These are phyloP conservation scores for Pleurotus eryngii DNA, from an alignment of 768 basidiomycete genomes.

Conservation along the genomic window DNA sequence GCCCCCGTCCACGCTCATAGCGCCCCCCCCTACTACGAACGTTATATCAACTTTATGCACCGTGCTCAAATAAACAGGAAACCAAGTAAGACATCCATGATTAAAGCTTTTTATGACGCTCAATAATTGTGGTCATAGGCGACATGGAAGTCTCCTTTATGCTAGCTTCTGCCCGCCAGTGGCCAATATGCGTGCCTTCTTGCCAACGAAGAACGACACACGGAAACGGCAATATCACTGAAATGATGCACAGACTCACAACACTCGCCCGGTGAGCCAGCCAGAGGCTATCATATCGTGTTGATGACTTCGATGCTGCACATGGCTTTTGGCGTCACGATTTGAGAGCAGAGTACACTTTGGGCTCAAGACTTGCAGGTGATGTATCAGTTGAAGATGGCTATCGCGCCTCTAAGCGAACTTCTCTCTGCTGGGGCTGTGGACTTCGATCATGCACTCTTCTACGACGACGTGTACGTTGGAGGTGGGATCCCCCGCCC, in stretches of 20 bases:
- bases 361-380: background rate
- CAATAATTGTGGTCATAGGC: constrained; percentile 4
- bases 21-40: constrained; percentile 25
- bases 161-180: constrained; percentile 1
- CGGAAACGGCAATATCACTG: background rate
- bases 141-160: constrained; percentile 17
- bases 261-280: constrained; percentile 12
- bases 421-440: background rate
- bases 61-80: constrained; percentile 12
- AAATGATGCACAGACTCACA: constrained; percentile 9
- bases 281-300: constrained; percentile 11
- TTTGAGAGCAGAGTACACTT: background rate
- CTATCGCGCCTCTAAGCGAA: background rate
- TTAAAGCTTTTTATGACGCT: background rate
- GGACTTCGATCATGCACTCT: background rate
- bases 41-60: constrained; percentile 22
- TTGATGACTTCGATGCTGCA: constrained; percentile 3
- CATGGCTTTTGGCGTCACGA: background rate
- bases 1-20: constrained; percentile 22
- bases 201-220: constrained; percentile 6
- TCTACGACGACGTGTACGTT: constrained; percentile 1
- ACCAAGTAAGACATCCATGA: constrained; percentile 8
- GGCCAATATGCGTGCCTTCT: constrained; percentile 15
- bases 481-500: constrained; percentile 8
- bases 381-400: background rate